Evolutionary conservation across 2,329 filamentous ascomycete species (phyloP).

Genomic region (Raffaelea ambrosiae): DNA sequence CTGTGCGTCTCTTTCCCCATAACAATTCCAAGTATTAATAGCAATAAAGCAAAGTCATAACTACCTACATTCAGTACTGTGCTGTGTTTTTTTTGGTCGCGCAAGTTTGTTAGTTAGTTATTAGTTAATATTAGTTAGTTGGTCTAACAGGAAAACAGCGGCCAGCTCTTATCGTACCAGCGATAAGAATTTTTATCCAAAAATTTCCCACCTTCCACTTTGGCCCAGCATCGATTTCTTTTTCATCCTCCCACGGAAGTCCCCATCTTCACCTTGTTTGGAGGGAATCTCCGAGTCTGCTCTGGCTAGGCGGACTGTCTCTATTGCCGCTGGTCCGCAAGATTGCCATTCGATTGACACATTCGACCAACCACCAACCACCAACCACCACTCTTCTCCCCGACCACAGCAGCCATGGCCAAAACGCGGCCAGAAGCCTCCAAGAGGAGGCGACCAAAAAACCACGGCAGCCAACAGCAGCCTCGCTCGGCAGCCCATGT

Average conservation of each 20-base stretch:
- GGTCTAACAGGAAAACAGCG: no score
- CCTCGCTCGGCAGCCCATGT: neutral
- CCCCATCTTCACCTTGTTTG: no score
- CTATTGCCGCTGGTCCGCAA: no score
- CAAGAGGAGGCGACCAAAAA: constrained; percentile 10
- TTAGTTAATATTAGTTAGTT: no score
- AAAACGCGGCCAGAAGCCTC: constrained; percentile 12
- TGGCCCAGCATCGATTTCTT: neutral
- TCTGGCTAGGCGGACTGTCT: no score
- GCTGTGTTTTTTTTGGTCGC: no score
- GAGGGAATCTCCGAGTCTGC: no score
- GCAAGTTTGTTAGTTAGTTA: no score
- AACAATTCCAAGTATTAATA: no score
- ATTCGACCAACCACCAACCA: no score
- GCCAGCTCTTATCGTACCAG: constrained; percentile 1
- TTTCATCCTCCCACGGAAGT: neutral
- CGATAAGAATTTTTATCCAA: constrained; percentile 9
- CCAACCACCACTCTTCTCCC: neutral
- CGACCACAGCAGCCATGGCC: constrained; percentile 7
- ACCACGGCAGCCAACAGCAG: constrained; percentile 1
- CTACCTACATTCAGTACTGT: neutral
- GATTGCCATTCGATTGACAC: no score
- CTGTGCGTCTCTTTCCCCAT: no score
- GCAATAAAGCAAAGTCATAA: constrained; percentile 2
- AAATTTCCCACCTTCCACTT: neutral